These are phyloP conservation scores for Penicillium malachiteum DNA, from an alignment of 495 filamentous ascomycete genomes.

Conservation along the genomic window DNA sequence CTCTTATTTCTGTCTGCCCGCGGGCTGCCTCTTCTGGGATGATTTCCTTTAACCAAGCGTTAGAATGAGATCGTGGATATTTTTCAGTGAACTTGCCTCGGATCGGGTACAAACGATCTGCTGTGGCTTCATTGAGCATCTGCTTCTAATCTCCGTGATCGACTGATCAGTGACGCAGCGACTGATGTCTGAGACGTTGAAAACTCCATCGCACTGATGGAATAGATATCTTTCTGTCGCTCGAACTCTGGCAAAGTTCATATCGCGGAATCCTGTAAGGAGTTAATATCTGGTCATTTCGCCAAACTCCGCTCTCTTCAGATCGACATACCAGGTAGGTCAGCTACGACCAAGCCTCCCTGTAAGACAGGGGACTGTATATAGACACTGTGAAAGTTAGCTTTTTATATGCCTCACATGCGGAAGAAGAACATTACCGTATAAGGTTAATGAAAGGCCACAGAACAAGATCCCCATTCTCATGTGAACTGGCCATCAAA, in stretches of 20 bases:
- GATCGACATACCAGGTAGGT: conserved; percentile 30
- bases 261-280: conserved; percentile 22
- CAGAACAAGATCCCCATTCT: conserved; percentile 8
- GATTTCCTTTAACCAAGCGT: not conserved
- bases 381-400: conserved; percentile 25
- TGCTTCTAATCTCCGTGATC: not conserved
- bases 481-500: conserved; percentile 11
- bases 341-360: conserved; percentile 30
- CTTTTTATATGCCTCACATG: not conserved
- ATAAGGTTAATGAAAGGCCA: conserved; percentile 40
- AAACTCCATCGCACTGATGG: conserved; percentile 27
- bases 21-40: not conserved
- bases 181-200: conserved; percentile 24
- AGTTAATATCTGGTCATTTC: not conserved
- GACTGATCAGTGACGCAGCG: conserved; percentile 20
- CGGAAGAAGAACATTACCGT: conserved; percentile 12
- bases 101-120: conserved; percentile 1
- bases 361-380: conserved; percentile 26
- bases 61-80: not conserved
- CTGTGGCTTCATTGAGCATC: not conserved
- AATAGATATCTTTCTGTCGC: conserved; percentile 29
- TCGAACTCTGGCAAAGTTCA: conserved; percentile 28
- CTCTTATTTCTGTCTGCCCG: too few species aligned
- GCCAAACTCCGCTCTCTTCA: not conserved
- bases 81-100: not conserved